phyloP scores from a whole-genome alignment of 2,329 filamentous ascomycete genomes.

The Dothideomycetes sp. region DNA sequence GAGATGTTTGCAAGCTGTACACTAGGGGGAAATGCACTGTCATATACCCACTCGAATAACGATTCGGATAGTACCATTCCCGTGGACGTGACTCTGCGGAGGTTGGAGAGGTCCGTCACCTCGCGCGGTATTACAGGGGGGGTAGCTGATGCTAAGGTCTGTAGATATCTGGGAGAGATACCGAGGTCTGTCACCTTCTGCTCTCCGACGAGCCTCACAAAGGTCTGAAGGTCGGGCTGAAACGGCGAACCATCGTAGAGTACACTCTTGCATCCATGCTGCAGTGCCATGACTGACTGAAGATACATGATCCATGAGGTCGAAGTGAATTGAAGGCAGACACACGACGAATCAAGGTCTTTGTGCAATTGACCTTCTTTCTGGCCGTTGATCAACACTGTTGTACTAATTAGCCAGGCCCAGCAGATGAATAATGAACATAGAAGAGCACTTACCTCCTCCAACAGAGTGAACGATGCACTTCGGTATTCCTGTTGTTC shows the following conservation, averaged over 20 bases:
- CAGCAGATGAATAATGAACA: too few relatives aligned
- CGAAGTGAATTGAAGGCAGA: slow-evolving; percentile 47
- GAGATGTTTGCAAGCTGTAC: slow-evolving; percentile 64
- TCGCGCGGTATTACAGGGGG: slow-evolving; percentile 45
- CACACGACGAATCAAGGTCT: slow-evolving; percentile 31
- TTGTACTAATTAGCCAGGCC: too few relatives aligned
- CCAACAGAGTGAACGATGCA: slow-evolving; percentile 73
- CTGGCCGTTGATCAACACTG: slow-evolving; percentile 43
- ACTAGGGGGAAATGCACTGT: slow-evolving; percentile 54
- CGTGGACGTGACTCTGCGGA: slow-evolving; percentile 57
- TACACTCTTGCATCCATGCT: slow-evolving; percentile 50
- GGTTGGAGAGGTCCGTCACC: slow-evolving; percentile 48
- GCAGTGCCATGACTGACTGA: slow-evolving; percentile 44
- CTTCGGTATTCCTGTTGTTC: slow-evolving; percentile 75
- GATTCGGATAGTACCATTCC: slow-evolving; percentile 73
- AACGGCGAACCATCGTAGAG: slow-evolving; percentile 83
- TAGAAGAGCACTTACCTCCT: too few relatives aligned
- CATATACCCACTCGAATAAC: slow-evolving; percentile 72
- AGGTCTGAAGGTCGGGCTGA: slow-evolving; percentile 52
- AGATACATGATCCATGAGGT: slow-evolving; percentile 90
- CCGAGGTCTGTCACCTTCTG: slow-evolving; percentile 63
- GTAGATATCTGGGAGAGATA: slow-evolving; percentile 65
- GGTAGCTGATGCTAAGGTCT: slow-evolving; percentile 55
- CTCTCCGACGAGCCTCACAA: slow-evolving; percentile 51
- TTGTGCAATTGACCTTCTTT: slow-evolving; percentile 53